Evolutionary conservation across 116 monocot species (phyloP), one percentile per base, ranked within the genome.

Genomic region (Dioscorea cayenensis): DNA sequence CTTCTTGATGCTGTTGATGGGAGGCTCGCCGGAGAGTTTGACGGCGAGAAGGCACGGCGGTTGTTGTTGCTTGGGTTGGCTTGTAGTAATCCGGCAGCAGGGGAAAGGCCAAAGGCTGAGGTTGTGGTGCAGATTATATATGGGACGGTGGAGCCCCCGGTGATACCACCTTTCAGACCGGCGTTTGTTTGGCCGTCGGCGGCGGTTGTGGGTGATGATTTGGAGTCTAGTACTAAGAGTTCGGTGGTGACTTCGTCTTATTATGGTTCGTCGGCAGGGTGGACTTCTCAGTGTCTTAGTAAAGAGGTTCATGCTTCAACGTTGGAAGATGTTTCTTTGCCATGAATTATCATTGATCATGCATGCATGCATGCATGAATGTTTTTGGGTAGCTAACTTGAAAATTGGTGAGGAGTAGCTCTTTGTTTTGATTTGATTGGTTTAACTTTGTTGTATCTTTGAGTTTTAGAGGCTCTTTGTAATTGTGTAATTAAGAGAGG

Each of bases 31-130:
- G 74, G 60, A 1, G 63, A 80, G 0, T 92, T 73, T 60, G 74
- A 36, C 0, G 58, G 5, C 11, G 79, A 72, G 4, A 86, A 96
- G 21, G 96, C 84, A 3, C 36, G 72, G 61, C 77, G 88, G 73
- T 55, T 96, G 70, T 69, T 96, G 63, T 75, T 81, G 28, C 72
- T 96, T 32, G 96, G 96, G 2, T 65, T 96, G 36, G 92, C 90
- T 8, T 96, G 96, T 71, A 84, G 84, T 65, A 87, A 92, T 60
- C 92, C 92, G 7, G 64, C 64, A 21, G 67, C 89, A 0, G 70
- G 20, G 13, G 84, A 90, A 70, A 67, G 92, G 69, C 96, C 92
- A 2, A 88, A 88, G 83, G 70, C 77, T 7, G 66, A 73, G 22
- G 80, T 50, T 1, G 72, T 92, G 60, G 29, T 88, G 59, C 90